Base-by-base conservation (phyloP, 176 grass and related monocot genomes). In the Puya raimondii region DNA sequence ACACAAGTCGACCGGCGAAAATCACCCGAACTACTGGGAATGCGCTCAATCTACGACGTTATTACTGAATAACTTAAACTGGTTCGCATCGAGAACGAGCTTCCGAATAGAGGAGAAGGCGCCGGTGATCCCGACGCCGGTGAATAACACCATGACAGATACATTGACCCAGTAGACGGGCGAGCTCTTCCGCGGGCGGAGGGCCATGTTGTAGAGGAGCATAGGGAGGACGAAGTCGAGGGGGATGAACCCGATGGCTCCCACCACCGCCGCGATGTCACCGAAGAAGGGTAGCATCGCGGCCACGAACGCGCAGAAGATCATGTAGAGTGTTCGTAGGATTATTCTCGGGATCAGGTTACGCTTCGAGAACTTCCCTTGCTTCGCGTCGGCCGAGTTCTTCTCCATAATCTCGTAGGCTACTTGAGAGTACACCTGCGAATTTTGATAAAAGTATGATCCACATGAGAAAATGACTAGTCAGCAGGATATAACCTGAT, bases 231-330 rank as follows among this genome's bases (percentile, higher is more conserved):
- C 59, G 72, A 96, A 91, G 71, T 96, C 91, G 5, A 96, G 91
- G 9, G 91, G 91, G 72, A 96, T 79, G 80, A 96, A 96, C 0
- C 91, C 87, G 16, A 96, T 68, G 65, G 91, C 91, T 15, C 91
- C 91, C 0, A 96, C 80, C 14, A 91, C 84, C 47, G 84, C 84
- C 1, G 83, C 69, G 23, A 96, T 91, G 71, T 96, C 91, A 53
- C 91, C 91, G 58, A 96, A 96, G 86, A 96, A 96, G 0, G 91
- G 87, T 25, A 96, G 82, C 91, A 96, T 91, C 12, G 88, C 87
- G 12, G 88, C 91, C 63, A 88, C 71, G 80, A 85, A 49, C 1
- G 88, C 88, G 48, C 87, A 90, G 56, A 79, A 81, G 6, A 80
- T 67, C n/a, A 91, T 72, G 82, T 90, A 87, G 17, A 88, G 77